Evolutionary conservation across 2,329 filamentous ascomycete genomes (phyloP).

Genomic region (Aspergillus fijiensis): DNA sequence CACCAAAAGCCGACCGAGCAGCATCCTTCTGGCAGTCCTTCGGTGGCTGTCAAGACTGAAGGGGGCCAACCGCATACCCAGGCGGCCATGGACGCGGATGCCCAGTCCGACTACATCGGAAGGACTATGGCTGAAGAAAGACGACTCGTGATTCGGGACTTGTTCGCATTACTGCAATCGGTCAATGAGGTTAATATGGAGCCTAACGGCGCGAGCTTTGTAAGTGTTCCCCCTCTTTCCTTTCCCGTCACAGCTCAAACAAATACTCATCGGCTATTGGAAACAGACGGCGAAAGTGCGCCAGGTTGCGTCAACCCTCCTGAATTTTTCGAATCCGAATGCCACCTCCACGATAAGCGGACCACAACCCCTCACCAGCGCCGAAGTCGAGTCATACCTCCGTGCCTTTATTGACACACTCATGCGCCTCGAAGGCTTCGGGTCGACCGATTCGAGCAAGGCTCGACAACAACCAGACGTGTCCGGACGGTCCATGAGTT

Average conservation of each 20-base stretch:
- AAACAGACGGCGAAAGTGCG: slow-evolving; percentile 75
- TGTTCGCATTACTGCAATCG: slow-evolving; percentile 70
- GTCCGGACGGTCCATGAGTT: slow-evolving; percentile 35
- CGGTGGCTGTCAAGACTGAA: slow-evolving; percentile 22
- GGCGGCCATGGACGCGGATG: slow-evolving; percentile 35
- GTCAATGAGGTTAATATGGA: slow-evolving; percentile 86
- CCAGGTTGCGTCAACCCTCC: slow-evolving; percentile 75
- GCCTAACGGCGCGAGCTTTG: slow-evolving; percentile 64
- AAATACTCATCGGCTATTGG: not conserved
- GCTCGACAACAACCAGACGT: slow-evolving; percentile 31
- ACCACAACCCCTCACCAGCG: slow-evolving; percentile 32
- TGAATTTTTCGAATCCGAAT: slow-evolving; percentile 56
- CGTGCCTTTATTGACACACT: slow-evolving; percentile 72
- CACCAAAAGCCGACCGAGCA: slow-evolving; percentile 23
- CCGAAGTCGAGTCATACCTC: slow-evolving; percentile 69
- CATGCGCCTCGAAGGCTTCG: slow-evolving; percentile 68
- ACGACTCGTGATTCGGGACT: slow-evolving; percentile 76
- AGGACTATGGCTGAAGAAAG: slow-evolving; percentile 71
- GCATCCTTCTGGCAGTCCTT: slow-evolving; percentile 12
- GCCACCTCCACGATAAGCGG: slow-evolving; percentile 23
- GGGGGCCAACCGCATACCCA: slow-evolving; percentile 22
- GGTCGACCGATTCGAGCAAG: slow-evolving; percentile 25
- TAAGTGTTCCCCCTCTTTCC: slow-evolving; percentile 44
- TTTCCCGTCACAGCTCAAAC: not conserved
- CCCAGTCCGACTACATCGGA: slow-evolving; percentile 52